phyloP scores from a whole-genome alignment of 257 asterid species.

The Gentiana straminea region DNA sequence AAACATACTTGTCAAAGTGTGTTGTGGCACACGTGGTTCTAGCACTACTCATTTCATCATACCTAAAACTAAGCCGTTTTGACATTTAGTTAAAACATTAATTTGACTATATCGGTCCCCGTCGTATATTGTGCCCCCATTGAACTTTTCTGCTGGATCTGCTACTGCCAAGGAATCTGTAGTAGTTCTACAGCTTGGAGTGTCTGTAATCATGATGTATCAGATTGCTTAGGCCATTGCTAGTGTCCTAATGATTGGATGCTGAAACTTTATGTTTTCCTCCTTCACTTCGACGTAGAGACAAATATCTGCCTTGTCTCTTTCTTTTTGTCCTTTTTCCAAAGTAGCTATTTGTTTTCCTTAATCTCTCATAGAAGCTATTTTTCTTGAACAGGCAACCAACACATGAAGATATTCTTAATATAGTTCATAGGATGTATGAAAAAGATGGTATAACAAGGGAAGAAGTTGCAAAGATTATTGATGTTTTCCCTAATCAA shows the following conservation, averaged over 20 bases:
- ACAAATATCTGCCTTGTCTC: neutral
- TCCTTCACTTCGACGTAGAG: too few species aligned
- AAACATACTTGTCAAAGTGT: too few species aligned
- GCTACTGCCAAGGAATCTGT: too few species aligned
- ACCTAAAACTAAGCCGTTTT: too few species aligned
- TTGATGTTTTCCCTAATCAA: constrained; percentile 76
- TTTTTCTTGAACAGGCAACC: constrained; percentile 69
- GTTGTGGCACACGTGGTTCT: too few species aligned
- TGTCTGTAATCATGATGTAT: too few species aligned
- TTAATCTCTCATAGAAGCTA: constrained; percentile 4
- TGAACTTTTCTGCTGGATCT: too few species aligned
- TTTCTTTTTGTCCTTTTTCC: neutral
- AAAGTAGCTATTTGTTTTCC: neutral
- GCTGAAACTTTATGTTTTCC: neutral
- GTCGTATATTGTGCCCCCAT: too few species aligned
- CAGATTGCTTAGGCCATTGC: neutral
- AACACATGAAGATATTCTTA: constrained; percentile 77
- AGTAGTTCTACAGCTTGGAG: too few species aligned
- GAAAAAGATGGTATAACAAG: constrained; percentile 74
- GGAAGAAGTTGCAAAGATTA: constrained; percentile 52
- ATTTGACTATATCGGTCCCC: too few species aligned
- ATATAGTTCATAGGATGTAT: constrained; percentile 74
- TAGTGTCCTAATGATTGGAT: neutral
- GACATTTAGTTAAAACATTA: too few species aligned
- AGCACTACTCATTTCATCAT: too few species aligned